A percentile compares a stretch with the other conserved stretches of the same genome.
Conservation (phyloP, 192 early-diverging fungal genomes). For the Oehlia diaphana region DNA sequence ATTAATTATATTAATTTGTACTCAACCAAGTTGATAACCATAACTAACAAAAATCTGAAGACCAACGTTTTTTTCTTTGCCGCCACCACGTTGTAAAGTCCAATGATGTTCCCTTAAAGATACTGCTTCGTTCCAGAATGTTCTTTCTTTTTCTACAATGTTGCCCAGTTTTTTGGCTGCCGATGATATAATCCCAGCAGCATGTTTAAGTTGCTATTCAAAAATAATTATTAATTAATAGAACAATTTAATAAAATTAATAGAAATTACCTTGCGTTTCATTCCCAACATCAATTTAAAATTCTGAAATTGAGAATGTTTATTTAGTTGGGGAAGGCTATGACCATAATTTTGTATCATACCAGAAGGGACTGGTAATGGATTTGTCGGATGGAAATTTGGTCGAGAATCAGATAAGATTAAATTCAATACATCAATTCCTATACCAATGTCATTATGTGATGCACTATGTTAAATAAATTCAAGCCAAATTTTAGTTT, state of each 20-base stretch:
- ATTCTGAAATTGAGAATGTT: conserved; percentile 16
- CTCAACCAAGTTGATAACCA: conserved; percentile 20
- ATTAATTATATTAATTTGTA: neutral
- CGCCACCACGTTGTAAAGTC: neutral
- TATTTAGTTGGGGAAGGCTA: conserved; percentile 11
- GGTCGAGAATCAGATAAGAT: neutral
- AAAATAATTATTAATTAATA: neutral
- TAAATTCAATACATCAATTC: conserved; percentile 26
- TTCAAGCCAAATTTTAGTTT: neutral
- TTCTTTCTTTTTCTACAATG: conserved; percentile 18
- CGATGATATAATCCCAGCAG: conserved; percentile 18
- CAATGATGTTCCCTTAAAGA: conserved; percentile 23
- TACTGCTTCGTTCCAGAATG: conserved; percentile 30
- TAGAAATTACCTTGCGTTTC: conserved; percentile 17
- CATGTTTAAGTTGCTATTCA: conserved; percentile 24
- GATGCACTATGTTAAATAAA: conserved; percentile 13
- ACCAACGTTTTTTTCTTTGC: conserved; percentile 14
- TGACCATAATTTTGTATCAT: conserved; percentile 9
- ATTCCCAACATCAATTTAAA: conserved; percentile 28
- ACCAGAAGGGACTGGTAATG: conserved; percentile 12
- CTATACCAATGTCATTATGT: conserved; percentile 24
- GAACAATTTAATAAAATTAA: neutral
- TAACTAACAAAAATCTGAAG: conserved; percentile 28
- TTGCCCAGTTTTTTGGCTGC: neutral
- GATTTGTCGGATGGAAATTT: conserved; percentile 3